Evolutionary conservation across 768 basidiomycete species (phyloP), one percentile per base, ranked within the genome.

Genomic region (Lactarius tabidus): DNA sequence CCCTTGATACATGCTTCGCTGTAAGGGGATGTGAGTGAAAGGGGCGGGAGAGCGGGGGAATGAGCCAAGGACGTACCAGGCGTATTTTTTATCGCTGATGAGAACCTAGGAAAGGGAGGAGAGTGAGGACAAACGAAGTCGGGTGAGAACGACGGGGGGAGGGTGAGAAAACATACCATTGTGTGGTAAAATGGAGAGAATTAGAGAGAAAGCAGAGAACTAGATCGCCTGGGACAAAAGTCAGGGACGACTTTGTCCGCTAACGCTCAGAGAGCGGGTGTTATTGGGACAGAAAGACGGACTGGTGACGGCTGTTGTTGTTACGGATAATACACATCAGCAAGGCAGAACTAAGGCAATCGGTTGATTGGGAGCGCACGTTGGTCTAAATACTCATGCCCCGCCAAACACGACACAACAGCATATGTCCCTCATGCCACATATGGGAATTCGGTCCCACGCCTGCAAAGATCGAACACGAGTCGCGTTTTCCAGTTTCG

Each of bases 1-100:
- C 95, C 95, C 77, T 95, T 95, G 74, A 95, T 95, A 76, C 95
- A 97, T 15, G 92, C 89, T 79, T 90, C 90, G 75, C 94, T 95
- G 71, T 26, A 38, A 39, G 57, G 45, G 26, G 58, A 41, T 68
- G 70, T 29, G 75, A 68, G 39, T 68, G 41, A 38, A 33, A 26
- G 15, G 18, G 35, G 28, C 51, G 45, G 38, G 31, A 45, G 1
- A 2, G 12, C 2, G 38, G 60, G 6, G 33, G 64, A 36, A 43
- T 2, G 5, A n/a, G 18, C 9, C 15, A 45, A 51, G n/a, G 57
- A 73, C 79, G 39, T 72, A 90, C 90, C 90, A 93, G 43, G 91
- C 90, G 75, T 79, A 83, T 74, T 83, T 83, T 80, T 87, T 85
- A 75, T 82, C 84, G 76, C 90, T 88, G 59, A 92, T 84, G 69